These are phyloP conservation scores for Limonium bicolor DNA, from an alignment of 148 eudicot genomes.

Conservation along the genomic window DNA sequence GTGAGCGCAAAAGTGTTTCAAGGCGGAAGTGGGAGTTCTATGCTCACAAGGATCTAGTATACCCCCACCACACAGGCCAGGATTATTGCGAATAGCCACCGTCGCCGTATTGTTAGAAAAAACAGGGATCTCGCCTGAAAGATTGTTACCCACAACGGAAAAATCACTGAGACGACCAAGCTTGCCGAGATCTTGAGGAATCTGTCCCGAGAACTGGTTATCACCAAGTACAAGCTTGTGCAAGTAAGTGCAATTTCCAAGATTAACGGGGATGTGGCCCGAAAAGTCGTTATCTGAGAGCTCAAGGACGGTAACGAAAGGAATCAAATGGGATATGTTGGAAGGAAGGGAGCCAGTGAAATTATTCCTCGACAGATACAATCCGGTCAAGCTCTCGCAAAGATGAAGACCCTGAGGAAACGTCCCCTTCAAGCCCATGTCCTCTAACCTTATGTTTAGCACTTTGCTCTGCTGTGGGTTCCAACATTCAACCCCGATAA, in stretches of 20 bases:
- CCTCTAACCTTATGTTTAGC: slow-evolving; percentile 2
- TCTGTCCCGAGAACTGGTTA: background rate
- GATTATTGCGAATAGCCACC: background rate
- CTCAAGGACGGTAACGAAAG: slow-evolving; percentile 4
- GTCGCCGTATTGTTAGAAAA: slow-evolving; percentile 6
- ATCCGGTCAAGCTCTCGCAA: slow-evolving; percentile 6
- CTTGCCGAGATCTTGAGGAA: background rate
- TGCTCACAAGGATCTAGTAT: too few relatives aligned
- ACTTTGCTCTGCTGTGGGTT: slow-evolving; percentile 7
- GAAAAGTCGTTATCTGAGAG: slow-evolving; percentile 4
- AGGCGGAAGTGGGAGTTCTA: too few relatives aligned
- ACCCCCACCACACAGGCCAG: slow-evolving; percentile 1
- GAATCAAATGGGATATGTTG: background rate
- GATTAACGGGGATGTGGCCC: background rate
- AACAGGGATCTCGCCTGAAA: background rate
- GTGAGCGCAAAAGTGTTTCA: too few relatives aligned
- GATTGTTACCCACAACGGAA: background rate
- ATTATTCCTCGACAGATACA: slow-evolving; percentile 3
- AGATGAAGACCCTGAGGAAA: slow-evolving; percentile 3
- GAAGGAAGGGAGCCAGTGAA: slow-evolving; percentile 3
- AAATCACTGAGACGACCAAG: background rate
- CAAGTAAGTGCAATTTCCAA: background rate
- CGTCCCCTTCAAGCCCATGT: slow-evolving; percentile 5
- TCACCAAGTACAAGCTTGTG: background rate
- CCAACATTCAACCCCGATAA: slow-evolving; percentile 9